phyloP scores from a whole-genome alignment of 163 green algal species.

The Smithsoniella earleae region DNA sequence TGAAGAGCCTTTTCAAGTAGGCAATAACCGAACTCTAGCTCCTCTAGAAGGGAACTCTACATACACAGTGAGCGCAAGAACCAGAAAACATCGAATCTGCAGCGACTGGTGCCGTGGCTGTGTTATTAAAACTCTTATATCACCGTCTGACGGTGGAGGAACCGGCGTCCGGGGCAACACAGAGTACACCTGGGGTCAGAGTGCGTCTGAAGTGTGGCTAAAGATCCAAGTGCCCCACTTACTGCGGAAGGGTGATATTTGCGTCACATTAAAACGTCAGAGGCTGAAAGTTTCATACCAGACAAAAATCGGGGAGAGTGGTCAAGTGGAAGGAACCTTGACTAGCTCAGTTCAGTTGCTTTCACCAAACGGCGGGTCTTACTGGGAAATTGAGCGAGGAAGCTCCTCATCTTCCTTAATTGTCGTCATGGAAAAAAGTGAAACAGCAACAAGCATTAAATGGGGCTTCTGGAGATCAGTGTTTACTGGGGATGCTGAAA shows the following conservation, averaged over 20 bases:
- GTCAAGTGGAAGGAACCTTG: background rate
- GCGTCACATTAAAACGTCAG: background rate
- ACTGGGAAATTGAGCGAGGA: conserved; percentile 3
- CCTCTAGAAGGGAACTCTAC: too few relatives aligned
- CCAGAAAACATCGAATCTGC: too few relatives aligned
- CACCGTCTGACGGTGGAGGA: too few relatives aligned
- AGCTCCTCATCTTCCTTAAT: background rate
- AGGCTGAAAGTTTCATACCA: background rate
- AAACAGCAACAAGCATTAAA: background rate
- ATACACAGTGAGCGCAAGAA: too few relatives aligned
- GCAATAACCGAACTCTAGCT: too few relatives aligned
- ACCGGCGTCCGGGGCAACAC: too few relatives aligned
- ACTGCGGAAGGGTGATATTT: background rate
- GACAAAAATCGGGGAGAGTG: background rate
- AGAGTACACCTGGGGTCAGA: conserved; percentile 23
- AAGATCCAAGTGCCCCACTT: background rate
- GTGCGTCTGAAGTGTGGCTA: background rate
- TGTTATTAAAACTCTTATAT: too few relatives aligned
- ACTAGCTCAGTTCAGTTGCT: background rate
- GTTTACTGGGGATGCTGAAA: background rate
- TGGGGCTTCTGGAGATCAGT: background rate
- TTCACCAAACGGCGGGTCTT: background rate
- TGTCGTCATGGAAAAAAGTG: background rate
- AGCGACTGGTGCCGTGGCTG: too few relatives aligned
- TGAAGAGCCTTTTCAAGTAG: too few relatives aligned